phyloP scores from a whole-genome alignment of 2,329 filamentous ascomycete genomes.

The Hymenoscyphus fructigenus region DNA sequence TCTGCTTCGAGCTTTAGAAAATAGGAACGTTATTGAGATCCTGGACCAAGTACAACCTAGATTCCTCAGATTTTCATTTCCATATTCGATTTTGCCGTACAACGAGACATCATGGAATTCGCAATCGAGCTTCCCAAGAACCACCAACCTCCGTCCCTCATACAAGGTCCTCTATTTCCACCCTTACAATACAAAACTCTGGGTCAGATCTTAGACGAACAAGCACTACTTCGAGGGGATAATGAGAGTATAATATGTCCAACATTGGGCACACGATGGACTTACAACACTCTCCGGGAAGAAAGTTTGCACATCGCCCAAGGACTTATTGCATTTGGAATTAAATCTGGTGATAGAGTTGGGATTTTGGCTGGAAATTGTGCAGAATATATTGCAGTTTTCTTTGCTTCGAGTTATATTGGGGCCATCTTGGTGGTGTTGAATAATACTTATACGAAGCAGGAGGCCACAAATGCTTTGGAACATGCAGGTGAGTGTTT shows the following conservation, averaged over 20 bases:
- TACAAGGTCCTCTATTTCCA: slow-evolving; percentile 67
- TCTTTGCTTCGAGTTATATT: slow-evolving; percentile 39
- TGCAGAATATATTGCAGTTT: slow-evolving; percentile 33
- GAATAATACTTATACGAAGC: slow-evolving; percentile 79
- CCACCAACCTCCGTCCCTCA: slow-evolving; percentile 44
- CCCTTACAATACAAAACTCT: slow-evolving; percentile 70
- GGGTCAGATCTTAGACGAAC: slow-evolving; percentile 69
- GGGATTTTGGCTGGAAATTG: slow-evolving; percentile 29
- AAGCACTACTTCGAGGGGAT: slow-evolving; percentile 63
- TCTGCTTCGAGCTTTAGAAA: background rate
- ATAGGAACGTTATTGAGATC: background rate
- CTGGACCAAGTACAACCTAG: background rate
- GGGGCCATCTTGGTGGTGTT: slow-evolving; percentile 72
- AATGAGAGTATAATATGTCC: slow-evolving; percentile 45
- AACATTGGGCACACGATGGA: slow-evolving; percentile 8
- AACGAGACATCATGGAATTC: slow-evolving; percentile 9
- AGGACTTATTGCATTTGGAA: slow-evolving; percentile 17
- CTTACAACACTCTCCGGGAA: slow-evolving; percentile 40
- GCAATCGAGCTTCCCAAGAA: slow-evolving; percentile 10
- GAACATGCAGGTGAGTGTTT: slow-evolving; percentile 60
- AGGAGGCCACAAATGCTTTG: slow-evolving; percentile 69
- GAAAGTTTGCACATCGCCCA: slow-evolving; percentile 41
- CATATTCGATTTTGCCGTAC: background rate
- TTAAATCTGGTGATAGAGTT: slow-evolving; percentile 22
- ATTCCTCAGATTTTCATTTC: background rate